Base-by-base conservation (phyloP, 2,329 filamentous ascomycete species). In the Xenosphaeropsis pyriputrescens region DNA sequence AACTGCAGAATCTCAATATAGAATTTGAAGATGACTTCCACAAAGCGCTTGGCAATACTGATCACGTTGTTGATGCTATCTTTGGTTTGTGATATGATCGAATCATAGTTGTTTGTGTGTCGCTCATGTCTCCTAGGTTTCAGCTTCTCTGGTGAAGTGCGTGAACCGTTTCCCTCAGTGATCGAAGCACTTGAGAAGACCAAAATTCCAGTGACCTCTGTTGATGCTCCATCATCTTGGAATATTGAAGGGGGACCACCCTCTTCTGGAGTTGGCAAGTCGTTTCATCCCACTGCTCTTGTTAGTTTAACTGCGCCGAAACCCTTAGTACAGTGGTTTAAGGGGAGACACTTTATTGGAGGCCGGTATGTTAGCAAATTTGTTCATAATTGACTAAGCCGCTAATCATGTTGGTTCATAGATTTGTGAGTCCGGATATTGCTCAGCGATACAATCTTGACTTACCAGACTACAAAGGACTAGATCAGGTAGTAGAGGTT, bases 211-310 rank as follows among this genome's bases (percentile, higher is more conserved):
- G 81, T 96, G 0, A 79, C 91, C 2, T 82, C 85, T 2, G 84
- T 98, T 16, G 91, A 98, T 60, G 86, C 85, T 6, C 91, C 91
- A 1, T 93, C 85, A 22, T 91, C 84, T 2, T 98, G 91, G 91
- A 77, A 91, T 57, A 93, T 98, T 40, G 84, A 94, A 52, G 65
- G 67, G 9, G 91, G 91, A 0, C 89, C 89, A 7, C 86, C 88
- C 9, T 62, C 67, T 37, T 72, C 76, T 1, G 89, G 85, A 0
- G 69, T 84, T 0, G 89, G 86, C 1, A 79, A 79, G 50, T 75
- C 68, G 4, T 96, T 93, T 53, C 77, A 83, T 62, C 91, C 91
- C 46, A 65, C 70, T 26, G 77, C 79, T 15, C 64, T 98, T 41
- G 77, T 98, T 47, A 93, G 85, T 55, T 64, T 98, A 52, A 94